phyloP scores from a whole-genome alignment of 176 grass and related monocot genomes.

The sorghum (Sorghum bicolor) region DNA sequence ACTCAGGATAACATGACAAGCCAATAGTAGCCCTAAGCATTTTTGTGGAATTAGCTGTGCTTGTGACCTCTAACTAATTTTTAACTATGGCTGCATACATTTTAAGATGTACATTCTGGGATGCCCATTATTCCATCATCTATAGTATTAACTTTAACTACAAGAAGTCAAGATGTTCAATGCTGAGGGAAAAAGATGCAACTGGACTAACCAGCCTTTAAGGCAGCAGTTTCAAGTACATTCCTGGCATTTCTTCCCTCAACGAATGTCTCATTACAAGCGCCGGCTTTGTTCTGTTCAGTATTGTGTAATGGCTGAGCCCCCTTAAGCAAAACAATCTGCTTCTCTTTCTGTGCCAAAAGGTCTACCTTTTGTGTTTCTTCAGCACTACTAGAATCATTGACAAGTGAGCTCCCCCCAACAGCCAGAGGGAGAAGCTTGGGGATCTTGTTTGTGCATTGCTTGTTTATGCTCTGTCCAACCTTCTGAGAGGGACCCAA shows the following conservation, averaged over 20 bases:
- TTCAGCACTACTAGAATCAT: constrained; percentile 24
- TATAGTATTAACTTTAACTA: neutral
- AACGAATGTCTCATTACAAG: constrained; percentile 20
- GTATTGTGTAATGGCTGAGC: constrained; percentile 7
- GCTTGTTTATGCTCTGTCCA: constrained; percentile 27
- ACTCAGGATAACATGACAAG: neutral
- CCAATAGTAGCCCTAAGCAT: neutral
- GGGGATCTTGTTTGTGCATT: constrained; percentile 30
- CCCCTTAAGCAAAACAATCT: constrained; percentile 10
- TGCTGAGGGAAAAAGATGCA: neutral
- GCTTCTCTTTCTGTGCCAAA: constrained; percentile 26
- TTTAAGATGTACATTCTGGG: neutral
- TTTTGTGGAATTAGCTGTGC: neutral
- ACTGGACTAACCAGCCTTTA: constrained; percentile 47
- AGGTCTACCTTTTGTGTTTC: constrained; percentile 12
- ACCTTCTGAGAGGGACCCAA: constrained; percentile 17
- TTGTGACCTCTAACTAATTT: neutral
- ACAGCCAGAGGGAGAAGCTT: constrained; percentile 19
- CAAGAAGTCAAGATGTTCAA: neutral
- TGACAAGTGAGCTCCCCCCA: constrained; percentile 27
- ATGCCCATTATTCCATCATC: neutral
- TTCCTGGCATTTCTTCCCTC: constrained; percentile 11
- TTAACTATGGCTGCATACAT: neutral
- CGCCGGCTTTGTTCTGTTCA: constrained; percentile 19
- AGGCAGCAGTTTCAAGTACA: constrained; percentile 10